Percentiles rank a stretch among this genome's conserved stretches.
phyloP scores from a whole-genome alignment of 306 rosid genomes.

The Begonia loranthoides region DNA sequence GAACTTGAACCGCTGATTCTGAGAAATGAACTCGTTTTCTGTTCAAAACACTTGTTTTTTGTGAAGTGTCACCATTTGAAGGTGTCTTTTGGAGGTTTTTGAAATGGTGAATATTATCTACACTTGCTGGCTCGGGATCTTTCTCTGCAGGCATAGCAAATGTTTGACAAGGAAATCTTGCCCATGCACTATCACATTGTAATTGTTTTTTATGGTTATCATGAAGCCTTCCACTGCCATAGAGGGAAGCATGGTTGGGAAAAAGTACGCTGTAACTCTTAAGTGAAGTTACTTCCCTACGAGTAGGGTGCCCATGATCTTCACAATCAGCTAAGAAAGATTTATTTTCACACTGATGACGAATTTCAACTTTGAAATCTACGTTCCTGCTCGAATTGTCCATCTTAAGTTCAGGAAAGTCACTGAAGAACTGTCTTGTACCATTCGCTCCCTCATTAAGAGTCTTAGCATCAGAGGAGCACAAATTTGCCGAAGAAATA shows the following conservation, averaged over 20 bases:
- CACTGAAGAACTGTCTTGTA: constrained; percentile 15
- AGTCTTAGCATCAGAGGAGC: constrained; percentile 9
- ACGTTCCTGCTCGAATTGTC: constrained; percentile 18
- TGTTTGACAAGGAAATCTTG: constrained; percentile 21
- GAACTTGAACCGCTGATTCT: constrained; percentile 34
- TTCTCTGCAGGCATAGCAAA: constrained; percentile 20
- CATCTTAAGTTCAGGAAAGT: constrained; percentile 23
- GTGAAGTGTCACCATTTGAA: constrained; percentile 13
- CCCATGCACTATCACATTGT: constrained; percentile 9
- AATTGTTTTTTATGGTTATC: constrained; percentile 17
- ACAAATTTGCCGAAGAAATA: constrained; percentile 33
- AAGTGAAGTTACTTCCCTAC: constrained; percentile 33
- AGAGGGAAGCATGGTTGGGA: constrained; percentile 13
- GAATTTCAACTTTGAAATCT: constrained; percentile 13
- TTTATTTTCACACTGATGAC: constrained; percentile 14
- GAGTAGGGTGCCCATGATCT: constrained; percentile 19
- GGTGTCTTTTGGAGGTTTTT: constrained; percentile 16
- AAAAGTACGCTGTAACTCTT: constrained; percentile 35
- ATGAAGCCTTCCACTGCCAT: constrained; percentile 8
- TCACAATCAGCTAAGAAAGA: constrained; percentile 13
- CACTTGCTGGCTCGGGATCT: constrained; percentile 16
- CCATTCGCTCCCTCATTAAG: constrained; percentile 20
- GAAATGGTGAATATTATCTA: constrained; percentile 19
- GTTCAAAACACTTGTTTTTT: constrained; percentile 19
- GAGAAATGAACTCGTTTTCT: constrained; percentile 50